phyloP scores from a whole-genome alignment of 371 early-diverging fungal species.

The Rhizopus sp. region DNA sequence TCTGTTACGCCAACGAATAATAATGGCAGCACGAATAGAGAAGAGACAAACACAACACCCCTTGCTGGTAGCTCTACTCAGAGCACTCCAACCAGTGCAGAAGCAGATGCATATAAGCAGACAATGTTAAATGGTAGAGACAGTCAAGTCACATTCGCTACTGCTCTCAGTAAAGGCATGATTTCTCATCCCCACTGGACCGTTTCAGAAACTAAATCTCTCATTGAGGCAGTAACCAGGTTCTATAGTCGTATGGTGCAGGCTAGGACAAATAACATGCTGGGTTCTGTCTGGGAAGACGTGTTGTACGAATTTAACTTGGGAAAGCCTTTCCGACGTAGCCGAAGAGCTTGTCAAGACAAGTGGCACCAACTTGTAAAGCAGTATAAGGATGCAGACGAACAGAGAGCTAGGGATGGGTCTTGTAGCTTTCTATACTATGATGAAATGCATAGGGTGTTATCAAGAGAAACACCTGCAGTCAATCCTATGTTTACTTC shows the following conservation, averaged over 20 bases:
- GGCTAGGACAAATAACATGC: background rate
- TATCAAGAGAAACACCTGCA: background rate
- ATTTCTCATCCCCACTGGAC: background rate
- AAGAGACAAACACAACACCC: too few relatives aligned
- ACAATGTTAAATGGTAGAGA: background rate
- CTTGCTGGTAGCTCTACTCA: too few relatives aligned
- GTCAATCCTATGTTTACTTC: background rate
- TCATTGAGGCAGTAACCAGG: background rate
- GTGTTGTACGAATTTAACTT: background rate
- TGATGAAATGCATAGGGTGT: background rate
- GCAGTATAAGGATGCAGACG: background rate
- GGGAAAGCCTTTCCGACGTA: background rate
- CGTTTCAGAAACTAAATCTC: background rate
- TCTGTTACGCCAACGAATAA: too few relatives aligned
- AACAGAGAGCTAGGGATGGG: too few relatives aligned
- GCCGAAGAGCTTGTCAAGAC: background rate
- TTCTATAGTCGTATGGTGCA: background rate
- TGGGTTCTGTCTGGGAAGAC: background rate
- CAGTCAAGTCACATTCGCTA: background rate
- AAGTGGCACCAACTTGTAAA: conserved; percentile 1
- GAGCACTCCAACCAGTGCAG: background rate
- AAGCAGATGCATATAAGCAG: background rate
- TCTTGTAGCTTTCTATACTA: background rate
- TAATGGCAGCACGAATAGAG: too few relatives aligned
- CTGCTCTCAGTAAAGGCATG: background rate